A percentile compares a stretch with the other conserved stretches of the same genome.
phyloP scores from a whole-genome alignment of 140 eudicot species.

The Stevia rebaudiana region DNA sequence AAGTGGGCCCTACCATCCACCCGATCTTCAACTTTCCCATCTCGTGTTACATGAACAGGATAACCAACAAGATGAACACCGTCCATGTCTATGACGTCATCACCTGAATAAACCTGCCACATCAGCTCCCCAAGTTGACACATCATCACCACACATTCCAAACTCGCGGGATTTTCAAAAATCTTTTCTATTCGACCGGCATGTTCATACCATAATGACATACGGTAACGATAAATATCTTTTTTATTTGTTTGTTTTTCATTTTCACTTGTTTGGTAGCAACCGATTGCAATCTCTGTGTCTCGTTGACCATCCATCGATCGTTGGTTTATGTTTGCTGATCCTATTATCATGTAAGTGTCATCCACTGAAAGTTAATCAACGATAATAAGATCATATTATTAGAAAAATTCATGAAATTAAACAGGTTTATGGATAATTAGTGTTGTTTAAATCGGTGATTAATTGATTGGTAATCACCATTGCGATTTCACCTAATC shows the following conservation, averaged over 20 bases:
- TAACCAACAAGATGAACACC: slow-evolving; percentile 72
- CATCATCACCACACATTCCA: slow-evolving; percentile 56
- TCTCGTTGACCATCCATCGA: slow-evolving; percentile 95
- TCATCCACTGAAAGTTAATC: slow-evolving; percentile 62
- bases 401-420: neutral
- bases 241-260: slow-evolving; percentile 27
- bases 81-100: slow-evolving; percentile 69
- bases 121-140: slow-evolving; percentile 52
- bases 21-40: slow-evolving; percentile 55
- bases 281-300: slow-evolving; percentile 92
- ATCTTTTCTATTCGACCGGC: slow-evolving; percentile 45
- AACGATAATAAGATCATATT: neutral
- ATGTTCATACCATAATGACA: slow-evolving; percentile 91
- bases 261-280: slow-evolving; percentile 54
- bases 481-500: no score
- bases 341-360: slow-evolving; percentile 72
- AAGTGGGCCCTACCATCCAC: slow-evolving; percentile 36
- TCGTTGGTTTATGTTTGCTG: slow-evolving; percentile 88
- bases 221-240: slow-evolving; percentile 59
- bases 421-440: slow-evolving; percentile 13
- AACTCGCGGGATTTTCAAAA: slow-evolving; percentile 47
- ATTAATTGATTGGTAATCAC: no score
- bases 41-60: slow-evolving; percentile 53
- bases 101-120: slow-evolving; percentile 69
- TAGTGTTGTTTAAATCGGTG: no score